Percentiles rank a stretch among this genome's conserved stretches.
Conservation (phyloP, 148 eudicot species). For the Rhododendron molle region DNA sequence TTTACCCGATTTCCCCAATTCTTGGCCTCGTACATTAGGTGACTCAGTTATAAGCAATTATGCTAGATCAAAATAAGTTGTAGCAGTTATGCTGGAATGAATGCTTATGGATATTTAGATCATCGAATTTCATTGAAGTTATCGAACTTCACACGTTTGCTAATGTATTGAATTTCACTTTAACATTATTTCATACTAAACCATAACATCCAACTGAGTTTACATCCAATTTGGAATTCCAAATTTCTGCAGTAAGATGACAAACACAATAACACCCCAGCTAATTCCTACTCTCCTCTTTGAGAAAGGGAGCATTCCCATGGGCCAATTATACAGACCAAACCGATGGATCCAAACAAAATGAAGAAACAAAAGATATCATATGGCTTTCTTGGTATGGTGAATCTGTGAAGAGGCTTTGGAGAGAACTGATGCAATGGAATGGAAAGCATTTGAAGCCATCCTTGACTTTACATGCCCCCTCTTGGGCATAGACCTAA, state of each 20-base stretch:
- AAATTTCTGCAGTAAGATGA: too few relatives aligned
- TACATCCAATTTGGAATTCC: too few relatives aligned
- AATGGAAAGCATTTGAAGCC: slow-evolving; percentile 43
- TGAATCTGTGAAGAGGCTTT: slow-evolving; percentile 16
- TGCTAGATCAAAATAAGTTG: neutral
- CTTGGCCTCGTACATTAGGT: neutral
- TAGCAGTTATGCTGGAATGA: neutral
- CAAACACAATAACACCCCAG: neutral
- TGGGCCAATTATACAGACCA: neutral
- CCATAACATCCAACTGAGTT: neutral
- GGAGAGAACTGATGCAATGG: slow-evolving; percentile 25
- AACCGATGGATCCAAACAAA: neutral
- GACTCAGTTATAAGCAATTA: neutral
- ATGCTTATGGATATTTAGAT: neutral
- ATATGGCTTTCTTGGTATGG: neutral
- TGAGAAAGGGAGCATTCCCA: neutral
- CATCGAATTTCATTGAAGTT: neutral
- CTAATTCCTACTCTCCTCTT: neutral
- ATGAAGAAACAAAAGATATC: neutral
- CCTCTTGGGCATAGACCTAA: slow-evolving; percentile 38
- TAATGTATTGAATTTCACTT: neutral
- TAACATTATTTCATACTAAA: neutral
- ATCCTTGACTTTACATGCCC: slow-evolving; percentile 50
- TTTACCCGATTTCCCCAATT: neutral
- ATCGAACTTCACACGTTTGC: neutral